A percentile compares a stretch with the other conserved stretches of the same genome.
Conservation (phyloP, 768 basidiomycete species). For the Sporobolomyces pararoseus region DNA sequence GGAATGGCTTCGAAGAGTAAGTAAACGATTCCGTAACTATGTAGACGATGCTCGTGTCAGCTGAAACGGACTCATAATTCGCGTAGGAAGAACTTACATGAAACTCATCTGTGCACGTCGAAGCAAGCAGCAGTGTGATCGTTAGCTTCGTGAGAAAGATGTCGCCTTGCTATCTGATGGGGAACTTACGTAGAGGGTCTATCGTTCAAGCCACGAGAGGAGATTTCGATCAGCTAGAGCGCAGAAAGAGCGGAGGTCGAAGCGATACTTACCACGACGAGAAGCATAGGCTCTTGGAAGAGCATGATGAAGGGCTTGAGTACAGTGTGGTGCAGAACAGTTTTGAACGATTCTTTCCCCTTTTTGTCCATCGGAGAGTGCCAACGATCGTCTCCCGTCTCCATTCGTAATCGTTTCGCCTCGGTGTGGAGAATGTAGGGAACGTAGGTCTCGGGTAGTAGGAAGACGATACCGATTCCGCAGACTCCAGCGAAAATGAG, state of each 20-base stretch:
- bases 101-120: slow-evolving; percentile 10
- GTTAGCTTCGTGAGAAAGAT: not conserved
- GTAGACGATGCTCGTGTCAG: not conserved
- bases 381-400: slow-evolving; percentile 46
- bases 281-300: slow-evolving; percentile 46
- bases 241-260: too few species aligned
- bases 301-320: slow-evolving; percentile 45
- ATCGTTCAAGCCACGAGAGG: not conserved
- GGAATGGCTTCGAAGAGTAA: slow-evolving; percentile 49
- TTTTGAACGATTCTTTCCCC: not conserved
- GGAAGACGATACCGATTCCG: slow-evolving; percentile 33
- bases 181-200: slow-evolving; percentile 35
- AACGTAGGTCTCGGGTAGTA: slow-evolving; percentile 43
- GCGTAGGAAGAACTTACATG: slow-evolving; percentile 4
- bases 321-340: slow-evolving; percentile 32
- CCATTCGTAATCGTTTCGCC: slow-evolving; percentile 43
- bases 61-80: not conserved
- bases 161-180: not conserved
- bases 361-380: slow-evolving; percentile 33
- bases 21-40: slow-evolving; percentile 45
- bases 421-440: slow-evolving; percentile 38
- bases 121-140: not conserved
- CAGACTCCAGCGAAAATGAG: slow-evolving; percentile 39
- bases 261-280: slow-evolving; percentile 24
- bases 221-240: not conserved